Percentiles rank a stretch among this genome's conserved stretches.
Conservation (phyloP, 176 grass and related monocot species). For the Metroxylon sagu region DNA sequence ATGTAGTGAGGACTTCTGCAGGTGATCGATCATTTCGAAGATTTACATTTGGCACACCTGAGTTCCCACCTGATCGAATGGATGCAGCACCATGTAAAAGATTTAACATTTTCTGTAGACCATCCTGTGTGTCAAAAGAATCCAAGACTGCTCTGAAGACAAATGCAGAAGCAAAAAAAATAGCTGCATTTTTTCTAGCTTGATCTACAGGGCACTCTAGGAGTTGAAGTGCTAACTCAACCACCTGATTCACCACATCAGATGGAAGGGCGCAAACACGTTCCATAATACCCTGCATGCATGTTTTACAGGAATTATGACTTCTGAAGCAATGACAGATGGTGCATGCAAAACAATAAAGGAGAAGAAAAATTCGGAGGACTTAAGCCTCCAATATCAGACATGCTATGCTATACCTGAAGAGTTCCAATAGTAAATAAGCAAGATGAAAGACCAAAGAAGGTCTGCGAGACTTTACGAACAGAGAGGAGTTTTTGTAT, state of each 20-base stretch:
- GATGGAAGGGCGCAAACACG: slow-evolving; percentile 72
- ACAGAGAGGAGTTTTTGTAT: slow-evolving; percentile 93
- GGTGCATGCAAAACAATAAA: too few relatives aligned
- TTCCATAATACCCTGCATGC: slow-evolving; percentile 86
- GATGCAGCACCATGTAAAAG: slow-evolving; percentile 69
- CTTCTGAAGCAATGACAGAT: too few relatives aligned
- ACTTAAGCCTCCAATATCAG: too few relatives aligned
- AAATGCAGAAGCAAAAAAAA: slow-evolving; percentile 92
- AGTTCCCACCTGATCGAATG: slow-evolving; percentile 62
- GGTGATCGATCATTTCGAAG: slow-evolving; percentile 43
- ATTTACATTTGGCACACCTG: slow-evolving; percentile 50
- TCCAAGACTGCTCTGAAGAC: slow-evolving; percentile 96
- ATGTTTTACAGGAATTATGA: too few relatives aligned
- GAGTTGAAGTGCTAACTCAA: slow-evolving; percentile 85
- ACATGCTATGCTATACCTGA: slow-evolving; percentile 42
- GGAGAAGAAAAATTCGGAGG: too few relatives aligned
- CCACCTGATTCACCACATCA: slow-evolving; percentile 62
- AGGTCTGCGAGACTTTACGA: slow-evolving; percentile 57
- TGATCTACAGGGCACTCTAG: slow-evolving; percentile 75
- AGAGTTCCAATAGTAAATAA: slow-evolving; percentile 98
- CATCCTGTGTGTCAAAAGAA: slow-evolving; percentile 72
- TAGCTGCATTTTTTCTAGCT: slow-evolving; percentile 80
- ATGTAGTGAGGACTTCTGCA: slow-evolving; percentile 64
- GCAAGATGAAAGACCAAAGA: slow-evolving; percentile 71
- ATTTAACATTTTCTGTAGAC: slow-evolving; percentile 78